Evolutionary conservation across 179 eudicot species (phyloP), one percentile per base, ranked within the genome.

Genomic region (Actinidia arguta): DNA sequence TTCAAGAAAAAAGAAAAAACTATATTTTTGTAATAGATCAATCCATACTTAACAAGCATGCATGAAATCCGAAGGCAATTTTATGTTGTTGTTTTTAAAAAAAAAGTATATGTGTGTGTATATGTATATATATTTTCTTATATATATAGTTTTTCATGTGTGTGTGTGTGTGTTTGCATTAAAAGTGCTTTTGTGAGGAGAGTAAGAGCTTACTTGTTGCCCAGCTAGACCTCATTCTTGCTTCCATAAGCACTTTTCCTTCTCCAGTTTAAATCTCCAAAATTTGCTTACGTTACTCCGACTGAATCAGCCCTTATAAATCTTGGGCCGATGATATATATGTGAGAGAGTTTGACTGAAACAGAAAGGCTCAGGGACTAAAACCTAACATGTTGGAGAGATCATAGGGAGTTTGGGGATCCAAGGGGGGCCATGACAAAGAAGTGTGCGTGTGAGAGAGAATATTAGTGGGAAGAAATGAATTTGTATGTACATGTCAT

Each of bases 201-300:
- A 36, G 36, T 14, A 47, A 16, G 36, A 67, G 72, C 72, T 67
- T 67, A 67, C 72, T 36, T 42, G 71, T 66, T 27, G 47, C 72
- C 72, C 72, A 67, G 72, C 4, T 31, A 10, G 46, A 67, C 5
- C 7, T 67, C 46, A 67, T 1, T 47, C 31, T 67, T 13, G 72
- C 72, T 31, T 67, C 72, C 72, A 67, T 67, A 1, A 16, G 0
- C 13, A 7, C 61, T 67, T 67, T 13, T 14, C 47, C 72, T 67
- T 67, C 47, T 31, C 72, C 47, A 67, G 47, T 47, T 67, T 66
- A 14, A 6, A 67, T 44, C 47, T 67, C 17, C 72, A 67, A 47
- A 66, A 7, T 10, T 3, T 31, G 13, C 36, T 8, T 44, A 25
- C 70, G 13, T n/a, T 22, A 18, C 4, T 25, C 4, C 7, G 13